Evolutionary conservation across 257 asterid genomes (phyloP).

Genomic region (Solanum infundibuliforme): DNA sequence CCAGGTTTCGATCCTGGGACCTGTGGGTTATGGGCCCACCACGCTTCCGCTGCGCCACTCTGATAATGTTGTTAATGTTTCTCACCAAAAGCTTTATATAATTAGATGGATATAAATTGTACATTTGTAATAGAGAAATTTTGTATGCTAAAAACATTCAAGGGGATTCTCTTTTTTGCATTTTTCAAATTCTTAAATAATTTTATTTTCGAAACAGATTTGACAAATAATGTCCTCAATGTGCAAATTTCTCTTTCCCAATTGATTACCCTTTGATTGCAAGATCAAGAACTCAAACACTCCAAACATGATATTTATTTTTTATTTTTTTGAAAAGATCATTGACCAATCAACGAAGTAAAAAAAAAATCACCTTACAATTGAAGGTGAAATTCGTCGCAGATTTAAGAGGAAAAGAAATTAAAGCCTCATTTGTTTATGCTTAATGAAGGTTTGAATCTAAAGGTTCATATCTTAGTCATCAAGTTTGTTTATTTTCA

Average conservation of each 20-base stretch:
- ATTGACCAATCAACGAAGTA: neutral
- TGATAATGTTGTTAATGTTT: neutral
- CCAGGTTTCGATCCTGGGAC: slow-evolving; percentile 99
- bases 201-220: neutral
- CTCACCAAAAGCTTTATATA: neutral
- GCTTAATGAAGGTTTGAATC: neutral
- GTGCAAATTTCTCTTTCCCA: neutral
- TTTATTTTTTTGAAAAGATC: too few species aligned
- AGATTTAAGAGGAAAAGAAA: neutral
- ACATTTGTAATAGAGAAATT: too few species aligned
- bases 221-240: neutral
- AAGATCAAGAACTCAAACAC: neutral
- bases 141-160: too few species aligned
- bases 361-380: too few species aligned
- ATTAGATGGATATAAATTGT: too few species aligned
- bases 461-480: neutral
- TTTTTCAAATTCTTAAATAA: neutral
- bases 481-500: too few species aligned
- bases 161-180: neutral
- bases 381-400: neutral
- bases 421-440: too few species aligned
- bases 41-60: slow-evolving; percentile 21
- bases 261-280: neutral
- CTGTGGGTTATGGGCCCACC: slow-evolving; percentile 99
- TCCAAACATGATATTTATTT: neutral